These are phyloP conservation scores for Orbilia javanica DNA, from an alignment of 2,329 filamentous ascomycete genomes.

Conservation along the genomic window DNA sequence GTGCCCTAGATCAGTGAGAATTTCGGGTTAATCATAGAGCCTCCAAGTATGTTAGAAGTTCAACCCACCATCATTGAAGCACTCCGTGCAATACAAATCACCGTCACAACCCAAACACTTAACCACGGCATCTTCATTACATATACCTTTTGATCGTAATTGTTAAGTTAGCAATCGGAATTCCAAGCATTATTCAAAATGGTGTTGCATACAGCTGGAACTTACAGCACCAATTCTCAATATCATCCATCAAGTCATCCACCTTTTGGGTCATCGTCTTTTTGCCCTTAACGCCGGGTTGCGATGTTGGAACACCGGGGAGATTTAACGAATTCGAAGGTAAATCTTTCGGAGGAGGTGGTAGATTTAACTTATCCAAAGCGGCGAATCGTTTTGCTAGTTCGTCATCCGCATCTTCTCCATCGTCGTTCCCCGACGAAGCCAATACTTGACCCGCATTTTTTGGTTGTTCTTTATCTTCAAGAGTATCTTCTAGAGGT, in stretches of 20 bases:
- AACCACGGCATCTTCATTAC: constrained; percentile 51
- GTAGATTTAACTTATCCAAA: constrained; percentile 35
- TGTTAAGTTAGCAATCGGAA: background rate
- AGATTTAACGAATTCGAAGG: constrained; percentile 38
- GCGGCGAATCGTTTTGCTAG: constrained; percentile 48
- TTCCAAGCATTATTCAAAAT: background rate
- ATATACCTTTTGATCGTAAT: constrained; percentile 41
- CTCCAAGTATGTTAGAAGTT: background rate
- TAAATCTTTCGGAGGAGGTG: constrained; percentile 20
- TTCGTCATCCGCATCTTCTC: constrained; percentile 31
- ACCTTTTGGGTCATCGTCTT: constrained; percentile 43
- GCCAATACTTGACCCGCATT: background rate
- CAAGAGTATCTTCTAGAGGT: constrained; percentile 22
- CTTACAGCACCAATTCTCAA: constrained; percentile 57
- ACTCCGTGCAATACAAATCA: constrained; percentile 50
- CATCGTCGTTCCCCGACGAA: background rate
- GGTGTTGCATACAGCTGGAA: background rate
- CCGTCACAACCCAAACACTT: constrained; percentile 53
- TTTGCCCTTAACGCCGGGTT: constrained; percentile 34
- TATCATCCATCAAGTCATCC: constrained; percentile 54
- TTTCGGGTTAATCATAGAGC: background rate
- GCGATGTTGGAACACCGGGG: constrained; percentile 37
- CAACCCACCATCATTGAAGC: constrained; percentile 52
- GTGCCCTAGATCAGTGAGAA: constrained; percentile 25
- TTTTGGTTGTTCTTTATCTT: constrained; percentile 21